These are phyloP conservation scores for Venturia pyrina DNA, from an alignment of 2,329 filamentous ascomycete species.

Conservation along the genomic window DNA sequence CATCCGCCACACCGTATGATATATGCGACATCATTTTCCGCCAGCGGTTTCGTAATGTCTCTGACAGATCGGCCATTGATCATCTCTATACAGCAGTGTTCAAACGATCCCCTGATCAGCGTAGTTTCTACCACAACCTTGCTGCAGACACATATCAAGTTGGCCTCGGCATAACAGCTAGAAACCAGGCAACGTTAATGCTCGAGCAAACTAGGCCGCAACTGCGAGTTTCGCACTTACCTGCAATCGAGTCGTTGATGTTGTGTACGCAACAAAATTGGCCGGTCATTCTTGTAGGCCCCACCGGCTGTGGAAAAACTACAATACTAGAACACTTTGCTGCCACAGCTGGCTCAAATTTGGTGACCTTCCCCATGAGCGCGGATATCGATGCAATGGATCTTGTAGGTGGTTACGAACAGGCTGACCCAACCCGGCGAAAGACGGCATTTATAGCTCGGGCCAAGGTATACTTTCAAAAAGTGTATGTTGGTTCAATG, in stretches of 20 bases:
- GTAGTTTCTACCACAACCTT: slow-evolving; percentile 62
- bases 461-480: not conserved
- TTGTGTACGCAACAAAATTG: slow-evolving; percentile 78
- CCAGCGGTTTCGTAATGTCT: slow-evolving; percentile 71
- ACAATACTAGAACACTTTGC: slow-evolving; percentile 70
- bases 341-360: slow-evolving; percentile 61
- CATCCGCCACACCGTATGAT: slow-evolving; percentile 51
- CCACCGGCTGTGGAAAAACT: slow-evolving; percentile 81
- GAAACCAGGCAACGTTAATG: not conserved
- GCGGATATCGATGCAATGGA: slow-evolving; percentile 96
- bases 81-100: slow-evolving; percentile 60
- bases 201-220: slow-evolving; percentile 26
- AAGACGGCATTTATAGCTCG: slow-evolving; percentile 43
- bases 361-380: slow-evolving; percentile 82
- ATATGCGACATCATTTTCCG: slow-evolving; percentile 74
- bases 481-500: not conserved
- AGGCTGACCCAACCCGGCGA: slow-evolving; percentile 71
- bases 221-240: slow-evolving; percentile 40
- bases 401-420: slow-evolving; percentile 91
- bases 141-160: slow-evolving; percentile 61
- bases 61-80: slow-evolving; percentile 57
- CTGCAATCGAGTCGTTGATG: slow-evolving; percentile 75
- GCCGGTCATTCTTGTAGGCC: slow-evolving; percentile 79
- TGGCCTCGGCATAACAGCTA: slow-evolving; percentile 59
- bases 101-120: slow-evolving; percentile 28